Base-by-base conservation (phyloP, 331 rosid species). In the Rosa hybrid region DNA sequence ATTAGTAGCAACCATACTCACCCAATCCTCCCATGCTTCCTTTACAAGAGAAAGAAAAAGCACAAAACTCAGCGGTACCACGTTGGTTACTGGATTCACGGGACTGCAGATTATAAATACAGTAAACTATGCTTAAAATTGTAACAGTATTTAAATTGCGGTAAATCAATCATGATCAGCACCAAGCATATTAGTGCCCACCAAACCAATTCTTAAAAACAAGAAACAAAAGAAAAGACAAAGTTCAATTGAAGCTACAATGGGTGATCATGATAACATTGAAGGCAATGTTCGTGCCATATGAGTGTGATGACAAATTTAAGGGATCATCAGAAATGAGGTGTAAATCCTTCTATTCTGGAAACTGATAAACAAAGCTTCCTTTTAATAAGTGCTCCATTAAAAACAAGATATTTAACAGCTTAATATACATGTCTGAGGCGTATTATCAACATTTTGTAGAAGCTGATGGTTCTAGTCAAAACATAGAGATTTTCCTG, bases 21-120 rank as follows among this genome's bases (percentile, higher is more conserved):
- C 98, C 96, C 94, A 94, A 82, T 94, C 97, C 88, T 94, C 98
- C 81, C 88, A 94, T 79, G 98, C 98, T 87, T 94, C 98, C 87
- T 94, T 94, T 46, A 90, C 83, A 53, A 94, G 96, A 83, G 98
- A 92, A 71, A 94, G 89, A 25, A 94, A 87, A 83, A 94, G 91
- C 94, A 94, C 98, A 86, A 92, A 20, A 75, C 93, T 88, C 72
- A 94, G 84, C 56, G 98, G 98, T 81, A 92, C 83, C 86, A 94
- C 97, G 81, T 92, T 94, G 72, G 98, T 94, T 81, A 94, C 82
- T 48, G 98, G 98, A 78, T 92, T 87, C 64, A 94, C 94, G 20
- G 98, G 98, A 85, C 98, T 94, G 89, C 94, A 90, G 16, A 88
- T 78, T 59, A 86, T 75, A 85, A 80, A 84, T 16, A 81, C 60